Conservation (phyloP, 257 asterid genomes). For the Solanum chilense region DNA sequence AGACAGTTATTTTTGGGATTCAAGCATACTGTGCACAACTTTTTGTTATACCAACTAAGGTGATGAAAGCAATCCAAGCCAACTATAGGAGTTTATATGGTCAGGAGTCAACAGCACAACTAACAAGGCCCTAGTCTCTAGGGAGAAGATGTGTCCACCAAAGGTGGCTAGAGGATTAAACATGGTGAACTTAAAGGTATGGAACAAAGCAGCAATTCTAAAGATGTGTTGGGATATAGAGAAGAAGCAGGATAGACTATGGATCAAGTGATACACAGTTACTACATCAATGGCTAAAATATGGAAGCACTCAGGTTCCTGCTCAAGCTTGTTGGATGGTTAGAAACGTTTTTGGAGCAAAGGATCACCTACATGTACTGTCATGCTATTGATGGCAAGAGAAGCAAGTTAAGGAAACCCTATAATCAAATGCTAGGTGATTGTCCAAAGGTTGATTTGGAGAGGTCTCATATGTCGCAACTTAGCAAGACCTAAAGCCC, state of each 20-base stretch:
- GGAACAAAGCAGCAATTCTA: neutral
- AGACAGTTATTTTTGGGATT: neutral
- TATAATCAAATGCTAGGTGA: neutral
- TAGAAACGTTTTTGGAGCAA: neutral
- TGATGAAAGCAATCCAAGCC: neutral
- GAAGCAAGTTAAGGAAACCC: neutral
- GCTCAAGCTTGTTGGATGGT: neutral
- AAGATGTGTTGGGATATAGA: neutral
- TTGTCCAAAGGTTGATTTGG: neutral
- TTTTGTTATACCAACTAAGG: neutral
- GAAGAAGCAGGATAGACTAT: neutral
- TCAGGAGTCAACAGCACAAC: neutral
- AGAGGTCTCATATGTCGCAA: neutral
- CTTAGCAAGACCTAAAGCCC: neutral
- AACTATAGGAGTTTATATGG: neutral
- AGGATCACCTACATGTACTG: neutral
- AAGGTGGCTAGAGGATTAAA: neutral
- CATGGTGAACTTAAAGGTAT: neutral
- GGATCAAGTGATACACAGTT: neutral
- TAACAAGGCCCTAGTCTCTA: neutral
- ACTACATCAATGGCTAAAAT: neutral
- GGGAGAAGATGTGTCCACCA: neutral
- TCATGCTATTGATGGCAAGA: neutral
- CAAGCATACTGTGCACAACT: neutral
- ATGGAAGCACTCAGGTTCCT: neutral